Evolutionary conservation across 2,329 filamentous ascomycete genomes (phyloP), one percentile per base, ranked within the genome.

Genomic region (Colletotrichum viniferum): DNA sequence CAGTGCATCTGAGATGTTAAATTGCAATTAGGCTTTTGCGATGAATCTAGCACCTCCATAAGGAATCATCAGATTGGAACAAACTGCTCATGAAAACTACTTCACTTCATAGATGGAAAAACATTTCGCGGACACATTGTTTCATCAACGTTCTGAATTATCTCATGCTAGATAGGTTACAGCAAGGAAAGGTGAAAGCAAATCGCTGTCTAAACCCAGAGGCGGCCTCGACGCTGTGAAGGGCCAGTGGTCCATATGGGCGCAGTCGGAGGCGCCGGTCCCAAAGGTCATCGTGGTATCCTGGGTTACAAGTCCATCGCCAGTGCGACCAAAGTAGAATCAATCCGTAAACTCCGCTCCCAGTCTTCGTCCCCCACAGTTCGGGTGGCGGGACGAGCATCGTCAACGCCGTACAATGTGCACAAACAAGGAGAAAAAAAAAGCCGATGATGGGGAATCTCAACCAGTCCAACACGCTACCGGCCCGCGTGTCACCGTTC

Each of bases 371-470:
- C 73, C 48, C 34, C 65, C 52, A 55, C 61, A 13, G 12, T 32
- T 36, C 24, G 30, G 65, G 66, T 71, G 60, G 52, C 58, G 58
- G 72, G 36, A 76, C 64, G 61, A 64, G 62, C 36, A 62, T 70
- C 56, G 30, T 67, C 65, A 76, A 76, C 74, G 74, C 74, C 74
- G 18, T 69, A 67, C 43, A 66, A 60, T 76, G 68, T 72, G 38
- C 60, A 62, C 65, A 69, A 77, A 71, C 56, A 71, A 77, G 43
- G 60, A 43, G 66, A 73, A 70, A 65, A 77, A 66, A 73, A 76
- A 70, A 64, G 75, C 58, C 75, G 75, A 76, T 74, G 66, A 65
- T 75, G 72, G 75, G 74, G 75, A 77, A 77, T 77, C 73, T 72
- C 75, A 72, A 65, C 43, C 67, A 77, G 72, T 76, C 72, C 75